Percentiles rank a stretch among this genome's conserved stretches.
phyloP scores from a whole-genome alignment of 352 stramenopile genomes.

The Pythium monospermum region DNA sequence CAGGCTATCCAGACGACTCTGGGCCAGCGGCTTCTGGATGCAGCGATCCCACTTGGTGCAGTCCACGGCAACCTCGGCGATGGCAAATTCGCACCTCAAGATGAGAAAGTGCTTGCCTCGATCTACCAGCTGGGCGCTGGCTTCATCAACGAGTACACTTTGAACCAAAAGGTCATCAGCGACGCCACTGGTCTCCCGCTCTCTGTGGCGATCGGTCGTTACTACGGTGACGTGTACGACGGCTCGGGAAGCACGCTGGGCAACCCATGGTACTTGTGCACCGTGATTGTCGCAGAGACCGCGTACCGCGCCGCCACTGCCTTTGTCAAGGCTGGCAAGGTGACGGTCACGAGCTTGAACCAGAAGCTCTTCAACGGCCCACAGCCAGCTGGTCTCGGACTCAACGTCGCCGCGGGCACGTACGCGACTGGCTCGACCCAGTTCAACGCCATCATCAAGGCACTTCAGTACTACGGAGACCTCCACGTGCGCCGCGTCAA shows the following conservation, averaged over 20 bases:
- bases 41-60: conserved; percentile 14
- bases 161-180: no score
- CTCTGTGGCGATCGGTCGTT: conserved; percentile 22
- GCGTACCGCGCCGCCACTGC: no score
- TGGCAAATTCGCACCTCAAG: conserved; percentile 18
- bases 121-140: conserved; percentile 21
- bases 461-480: conserved; percentile 20
- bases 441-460: conserved; percentile 21
- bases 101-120: conserved; percentile 14
- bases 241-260: no score
- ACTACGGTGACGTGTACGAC: conserved; percentile 20
- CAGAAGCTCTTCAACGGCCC: conserved; percentile 23
- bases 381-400: conserved; percentile 7
- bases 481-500: conserved; percentile 23
- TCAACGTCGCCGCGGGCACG: conserved; percentile 18
- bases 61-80: conserved; percentile 23
- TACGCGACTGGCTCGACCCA: conserved; percentile 12
- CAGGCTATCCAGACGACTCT: conserved; percentile 17
- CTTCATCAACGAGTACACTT: conserved; percentile 24
- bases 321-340: conserved; percentile 17
- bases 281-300: conserved; percentile 16
- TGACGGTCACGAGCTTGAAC: conserved; percentile 22
- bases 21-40: conserved; percentile 16
- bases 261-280: conserved; percentile 24
- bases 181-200: conserved; percentile 14